Evolutionary conservation across 2,329 filamentous ascomycete species (phyloP), one percentile per base, ranked within the genome.

Genomic region (Colletotrichum gloeosporioides): DNA sequence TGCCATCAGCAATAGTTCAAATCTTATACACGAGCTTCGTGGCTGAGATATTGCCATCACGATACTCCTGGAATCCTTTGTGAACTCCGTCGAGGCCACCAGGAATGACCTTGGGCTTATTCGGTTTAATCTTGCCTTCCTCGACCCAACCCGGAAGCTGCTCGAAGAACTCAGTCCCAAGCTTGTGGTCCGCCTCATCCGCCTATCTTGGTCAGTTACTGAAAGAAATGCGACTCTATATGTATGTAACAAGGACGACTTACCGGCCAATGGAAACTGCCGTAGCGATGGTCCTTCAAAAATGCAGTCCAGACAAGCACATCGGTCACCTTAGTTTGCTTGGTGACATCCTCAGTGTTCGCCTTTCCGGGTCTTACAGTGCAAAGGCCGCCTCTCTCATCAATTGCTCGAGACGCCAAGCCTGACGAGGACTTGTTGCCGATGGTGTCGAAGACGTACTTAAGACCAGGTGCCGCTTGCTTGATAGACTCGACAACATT

Each of bases 261-360:
- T 73, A 87, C 86, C 7, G 84, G 82, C 82, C 82, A 88, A 44
- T 79, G 77, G 36, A 85, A 83, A 0, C 80, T 73, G 2, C 82
- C 80, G 75, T 86, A 87, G 4, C 78, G 65, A 64, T 86, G 83
- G 6, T 86, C 83, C 69, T 86, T 85, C 34, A 86, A 71, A 61
- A 88, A 88, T 2, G 82, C 83, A 4, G 84, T 87, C 84, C 84
- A 87, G 1, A 88, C 85, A n/a, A 87, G 77, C 6, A 88, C 85
- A 78, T 86, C 84, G 0, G 82, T 86, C 3, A 88, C 83, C 25
- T 81, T 82, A 5, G 83, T 83, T 5, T 80, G 77, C 22, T 79
- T 74, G 0, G 80, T 77, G 1, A 87, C 84, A 39, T 82, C 77
- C 29, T 85, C 82, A 0, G 85, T 87, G 64, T 85, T 81, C 1